phyloP scores from a whole-genome alignment of 2,329 filamentous ascomycete genomes.

The Gyromitra esculenta region DNA sequence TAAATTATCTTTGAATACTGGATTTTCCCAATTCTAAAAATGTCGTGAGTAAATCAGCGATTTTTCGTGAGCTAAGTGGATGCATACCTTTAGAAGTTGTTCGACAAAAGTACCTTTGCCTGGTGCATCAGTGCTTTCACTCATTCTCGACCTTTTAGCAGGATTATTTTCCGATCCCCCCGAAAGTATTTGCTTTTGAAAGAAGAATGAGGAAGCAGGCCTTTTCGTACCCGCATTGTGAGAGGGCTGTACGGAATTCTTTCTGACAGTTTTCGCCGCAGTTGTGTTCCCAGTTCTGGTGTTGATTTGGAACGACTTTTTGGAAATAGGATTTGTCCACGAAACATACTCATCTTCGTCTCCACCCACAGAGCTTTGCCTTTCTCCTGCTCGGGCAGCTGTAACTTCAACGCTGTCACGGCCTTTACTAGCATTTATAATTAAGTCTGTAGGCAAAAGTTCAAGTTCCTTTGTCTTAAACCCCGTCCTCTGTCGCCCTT shows the following conservation, averaged over 20 bases:
- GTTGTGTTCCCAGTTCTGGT: constrained; percentile 66
- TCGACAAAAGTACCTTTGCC: constrained; percentile 50
- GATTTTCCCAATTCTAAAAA: constrained; percentile 74
- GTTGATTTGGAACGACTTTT: constrained; percentile 66
- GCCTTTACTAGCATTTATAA: neutral
- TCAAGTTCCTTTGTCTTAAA: constrained; percentile 14
- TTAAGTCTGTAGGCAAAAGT: neutral
- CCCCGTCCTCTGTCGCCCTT: constrained; percentile 38
- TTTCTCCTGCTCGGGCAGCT: neutral
- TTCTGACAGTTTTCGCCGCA: constrained; percentile 58
- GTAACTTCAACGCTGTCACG: neutral
- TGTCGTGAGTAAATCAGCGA: constrained; percentile 70
- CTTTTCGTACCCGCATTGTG: constrained; percentile 4
- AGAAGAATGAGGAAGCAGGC: constrained; percentile 7
- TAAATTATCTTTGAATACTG: constrained; percentile 71
- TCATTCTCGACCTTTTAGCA: constrained; percentile 32
- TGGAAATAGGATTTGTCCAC: constrained; percentile 73
- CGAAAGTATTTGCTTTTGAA: constrained; percentile 58
- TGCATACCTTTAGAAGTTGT: constrained; percentile 31
- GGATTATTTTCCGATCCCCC: constrained; percentile 45
- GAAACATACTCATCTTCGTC: constrained; percentile 60
- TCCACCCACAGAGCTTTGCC: constrained; percentile 27
- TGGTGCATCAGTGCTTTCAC: neutral
- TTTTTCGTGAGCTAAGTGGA: constrained; percentile 42
- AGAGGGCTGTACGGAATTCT: neutral